Conservation (phyloP, 2,329 filamentous ascomycete species). For the Triangularia verruculosa region DNA sequence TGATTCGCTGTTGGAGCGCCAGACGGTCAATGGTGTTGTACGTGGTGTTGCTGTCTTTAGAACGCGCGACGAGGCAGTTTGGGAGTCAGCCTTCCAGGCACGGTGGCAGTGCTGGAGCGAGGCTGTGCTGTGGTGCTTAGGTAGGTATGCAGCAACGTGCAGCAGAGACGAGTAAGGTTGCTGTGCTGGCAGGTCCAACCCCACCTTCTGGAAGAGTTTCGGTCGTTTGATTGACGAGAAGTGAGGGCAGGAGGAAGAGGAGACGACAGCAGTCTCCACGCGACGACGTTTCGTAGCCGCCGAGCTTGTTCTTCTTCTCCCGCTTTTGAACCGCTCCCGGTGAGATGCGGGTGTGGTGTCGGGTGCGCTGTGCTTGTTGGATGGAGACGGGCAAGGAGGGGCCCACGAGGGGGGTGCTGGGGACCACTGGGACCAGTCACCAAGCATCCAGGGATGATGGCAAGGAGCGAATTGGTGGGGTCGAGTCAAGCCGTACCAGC, state of each 20-base stretch:
- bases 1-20: conserved; percentile 5
- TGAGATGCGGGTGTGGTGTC: not conserved
- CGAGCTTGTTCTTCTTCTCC: not conserved
- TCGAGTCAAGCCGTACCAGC: not conserved
- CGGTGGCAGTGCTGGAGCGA: conserved; percentile 39
- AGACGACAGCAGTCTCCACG: not conserved
- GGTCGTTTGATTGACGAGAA: not conserved
- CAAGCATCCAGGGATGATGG: too few relatives aligned
- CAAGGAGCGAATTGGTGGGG: conserved; percentile 8
- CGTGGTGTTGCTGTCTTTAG: conserved; percentile 37
- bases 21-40: conserved; percentile 10
- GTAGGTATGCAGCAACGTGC: not conserved
- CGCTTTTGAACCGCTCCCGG: not conserved
- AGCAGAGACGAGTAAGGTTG: not conserved
- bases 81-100: conserved; percentile 45
- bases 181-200: not conserved
- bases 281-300: conserved; percentile 2
- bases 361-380: not conserved
- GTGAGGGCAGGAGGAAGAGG: not conserved
- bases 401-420: not conserved
- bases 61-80: conserved; percentile 43
- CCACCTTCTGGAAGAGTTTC: not conserved
- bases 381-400: not conserved
- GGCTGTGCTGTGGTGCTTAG: conserved; percentile 38
- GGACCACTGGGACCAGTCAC: too few relatives aligned